Conservation (phyloP, 2,329 filamentous ascomycete genomes). For the Ceratocystis destructans region DNA sequence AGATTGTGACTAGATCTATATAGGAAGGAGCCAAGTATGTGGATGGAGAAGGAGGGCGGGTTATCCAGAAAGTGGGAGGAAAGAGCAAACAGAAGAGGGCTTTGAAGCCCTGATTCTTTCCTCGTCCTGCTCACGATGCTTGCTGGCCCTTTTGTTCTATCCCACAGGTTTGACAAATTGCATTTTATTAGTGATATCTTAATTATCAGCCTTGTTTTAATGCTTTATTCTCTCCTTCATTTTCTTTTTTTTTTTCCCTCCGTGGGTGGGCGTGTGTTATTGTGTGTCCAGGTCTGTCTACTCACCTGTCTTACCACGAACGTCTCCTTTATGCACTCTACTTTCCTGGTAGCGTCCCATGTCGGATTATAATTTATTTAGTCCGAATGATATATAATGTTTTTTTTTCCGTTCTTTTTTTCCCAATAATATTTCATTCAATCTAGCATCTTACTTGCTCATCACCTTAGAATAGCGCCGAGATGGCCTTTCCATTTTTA, state of each 20-base stretch:
- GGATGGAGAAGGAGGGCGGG: neutral
- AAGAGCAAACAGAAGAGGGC: neutral
- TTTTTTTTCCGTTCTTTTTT: conserved; percentile 14
- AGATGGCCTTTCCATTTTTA: neutral
- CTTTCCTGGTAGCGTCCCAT: neutral
- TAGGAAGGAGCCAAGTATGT: neutral
- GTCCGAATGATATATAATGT: neutral
- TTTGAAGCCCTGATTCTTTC: neutral
- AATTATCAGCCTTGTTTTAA: neutral
- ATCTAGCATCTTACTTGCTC: neutral
- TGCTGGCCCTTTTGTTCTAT: conserved; percentile 4
- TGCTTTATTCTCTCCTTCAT: neutral
- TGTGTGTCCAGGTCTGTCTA: neutral
- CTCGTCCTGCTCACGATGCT: neutral
- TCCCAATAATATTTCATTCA: neutral
- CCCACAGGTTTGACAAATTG: neutral
- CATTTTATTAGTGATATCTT: neutral
- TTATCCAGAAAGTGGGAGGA: neutral
- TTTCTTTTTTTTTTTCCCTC: neutral
- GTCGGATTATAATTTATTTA: neutral
- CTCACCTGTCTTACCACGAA: neutral
- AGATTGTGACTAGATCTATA: neutral
- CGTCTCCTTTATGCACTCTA: neutral
- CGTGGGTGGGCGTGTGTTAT: neutral
- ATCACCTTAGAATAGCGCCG: neutral